A percentile compares a stretch with the other conserved stretches of the same genome.
phyloP scores from a whole-genome alignment of 2,329 filamentous ascomycete genomes.

The Colletotrichum tropicale region DNA sequence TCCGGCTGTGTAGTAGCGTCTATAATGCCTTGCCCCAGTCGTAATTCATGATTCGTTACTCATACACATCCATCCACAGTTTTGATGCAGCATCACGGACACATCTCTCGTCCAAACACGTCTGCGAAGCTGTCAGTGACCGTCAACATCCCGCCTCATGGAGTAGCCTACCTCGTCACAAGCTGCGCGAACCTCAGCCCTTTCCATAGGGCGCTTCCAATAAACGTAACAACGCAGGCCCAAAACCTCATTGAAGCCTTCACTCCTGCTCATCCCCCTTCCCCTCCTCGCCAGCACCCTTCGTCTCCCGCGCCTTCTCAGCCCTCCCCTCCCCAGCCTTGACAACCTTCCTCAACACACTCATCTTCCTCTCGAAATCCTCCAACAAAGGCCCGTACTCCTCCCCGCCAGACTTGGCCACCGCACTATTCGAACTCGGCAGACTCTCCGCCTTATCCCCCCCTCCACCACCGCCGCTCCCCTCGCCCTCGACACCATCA shows the following conservation, averaged over 20 bases:
- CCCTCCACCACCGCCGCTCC: constrained; percentile 24
- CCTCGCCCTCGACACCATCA: constrained; percentile 53
- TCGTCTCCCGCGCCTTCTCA: constrained; percentile 3
- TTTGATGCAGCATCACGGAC: too few relatives aligned
- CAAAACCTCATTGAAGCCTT: background rate
- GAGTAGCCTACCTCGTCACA: background rate
- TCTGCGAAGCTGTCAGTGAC: background rate
- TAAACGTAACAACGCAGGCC: background rate
- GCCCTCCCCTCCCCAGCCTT: constrained; percentile 45
- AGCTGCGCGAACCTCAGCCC: accelerated
- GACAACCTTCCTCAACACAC: constrained; percentile 56
- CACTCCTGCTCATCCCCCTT: constrained; percentile 24
- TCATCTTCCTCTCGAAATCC: constrained; percentile 64
- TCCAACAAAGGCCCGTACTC: constrained; percentile 57
- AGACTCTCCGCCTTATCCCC: background rate
- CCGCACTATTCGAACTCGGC: constrained; percentile 31
- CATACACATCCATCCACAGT: background rate
- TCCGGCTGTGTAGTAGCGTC: background rate
- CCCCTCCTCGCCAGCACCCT: background rate
- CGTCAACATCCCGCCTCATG: accelerated
- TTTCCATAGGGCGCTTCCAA: too few relatives aligned
- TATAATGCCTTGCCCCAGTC: background rate
- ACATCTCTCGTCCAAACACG: background rate
- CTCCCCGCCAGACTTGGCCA: constrained; percentile 37
- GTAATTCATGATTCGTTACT: background rate